These are phyloP conservation scores for Otatea glauca DNA, from an alignment of 176 grass and related monocot genomes.

Conservation along the genomic window DNA sequence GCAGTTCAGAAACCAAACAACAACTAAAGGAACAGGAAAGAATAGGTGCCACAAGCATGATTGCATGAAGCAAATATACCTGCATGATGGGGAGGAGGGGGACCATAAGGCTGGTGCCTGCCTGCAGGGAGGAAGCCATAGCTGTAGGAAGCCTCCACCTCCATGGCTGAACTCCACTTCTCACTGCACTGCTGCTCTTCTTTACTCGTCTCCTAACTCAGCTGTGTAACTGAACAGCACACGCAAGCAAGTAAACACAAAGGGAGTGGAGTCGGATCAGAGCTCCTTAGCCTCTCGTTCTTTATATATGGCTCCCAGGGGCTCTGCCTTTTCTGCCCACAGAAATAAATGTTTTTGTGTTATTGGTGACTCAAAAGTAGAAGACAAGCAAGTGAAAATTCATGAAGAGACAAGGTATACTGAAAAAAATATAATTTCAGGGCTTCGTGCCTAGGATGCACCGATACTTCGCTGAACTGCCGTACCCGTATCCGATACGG, in stretches of 20 bases:
- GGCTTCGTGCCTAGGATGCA: no score
- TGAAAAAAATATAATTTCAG: background rate
- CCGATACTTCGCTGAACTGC: no score
- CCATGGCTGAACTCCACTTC: constrained; percentile 44
- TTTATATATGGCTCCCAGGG: constrained; percentile 39
- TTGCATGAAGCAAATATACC: constrained; percentile 31
- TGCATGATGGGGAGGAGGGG: constrained; percentile 38
- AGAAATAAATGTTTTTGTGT: constrained; percentile 6
- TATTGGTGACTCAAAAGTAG: constrained; percentile 39
- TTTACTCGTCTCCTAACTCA: background rate
- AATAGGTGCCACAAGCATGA: background rate
- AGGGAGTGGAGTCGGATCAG: constrained; percentile 40
- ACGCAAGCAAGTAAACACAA: constrained; percentile 33
- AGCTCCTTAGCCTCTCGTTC: constrained; percentile 7
- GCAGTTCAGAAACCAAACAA: background rate
- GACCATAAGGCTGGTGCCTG: constrained; percentile 41
- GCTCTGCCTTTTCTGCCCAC: constrained; percentile 9
- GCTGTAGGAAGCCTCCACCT: constrained; percentile 49
- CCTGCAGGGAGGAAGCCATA: constrained; percentile 45
- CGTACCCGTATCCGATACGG: no score
- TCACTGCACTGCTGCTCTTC: constrained; percentile 2
- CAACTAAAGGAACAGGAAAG: background rate
- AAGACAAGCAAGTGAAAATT: background rate
- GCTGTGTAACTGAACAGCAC: constrained; percentile 42
- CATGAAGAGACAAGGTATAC: background rate